These are phyloP conservation scores for Myriosclerotinia curreyana DNA, from an alignment of 2,329 filamentous ascomycete species.

Conservation along the genomic window DNA sequence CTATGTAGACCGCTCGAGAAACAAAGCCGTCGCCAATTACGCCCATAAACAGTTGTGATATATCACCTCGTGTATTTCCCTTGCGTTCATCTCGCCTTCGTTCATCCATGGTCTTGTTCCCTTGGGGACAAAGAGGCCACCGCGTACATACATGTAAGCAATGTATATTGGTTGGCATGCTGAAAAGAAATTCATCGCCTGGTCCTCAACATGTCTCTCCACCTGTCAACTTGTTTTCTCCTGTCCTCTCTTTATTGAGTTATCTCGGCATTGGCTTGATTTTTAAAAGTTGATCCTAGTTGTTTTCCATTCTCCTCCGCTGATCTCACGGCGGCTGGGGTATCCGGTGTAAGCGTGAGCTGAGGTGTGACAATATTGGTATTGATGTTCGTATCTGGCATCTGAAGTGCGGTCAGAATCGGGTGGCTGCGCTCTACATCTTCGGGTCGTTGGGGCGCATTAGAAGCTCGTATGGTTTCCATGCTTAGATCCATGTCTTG, in stretches of 20 bases:
- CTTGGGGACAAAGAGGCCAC: background rate
- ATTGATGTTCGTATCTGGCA: slow-evolving; percentile 23
- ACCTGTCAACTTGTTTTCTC: slow-evolving; percentile 1
- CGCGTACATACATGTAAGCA: slow-evolving; percentile 2
- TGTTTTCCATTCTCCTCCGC: slow-evolving; percentile 34
- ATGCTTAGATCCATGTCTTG: slow-evolving; percentile 33
- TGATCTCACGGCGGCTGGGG: slow-evolving; percentile 27
- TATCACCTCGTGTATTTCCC: background rate
- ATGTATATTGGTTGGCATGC: slow-evolving; percentile 3
- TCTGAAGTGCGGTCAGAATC: background rate
- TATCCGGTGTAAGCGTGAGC: slow-evolving; percentile 36
- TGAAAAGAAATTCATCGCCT: slow-evolving; percentile 5
- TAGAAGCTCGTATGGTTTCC: slow-evolving; percentile 33
- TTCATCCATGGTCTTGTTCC: background rate
- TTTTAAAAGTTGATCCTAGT: slow-evolving; percentile 27
- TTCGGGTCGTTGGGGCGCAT: background rate
- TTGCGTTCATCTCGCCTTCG: background rate
- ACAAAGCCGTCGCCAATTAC: slow-evolving; percentile 10
- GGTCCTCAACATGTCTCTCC: background rate
- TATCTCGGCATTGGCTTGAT: slow-evolving; percentile 4
- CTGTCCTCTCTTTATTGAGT: background rate
- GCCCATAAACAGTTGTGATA: slow-evolving; percentile 15
- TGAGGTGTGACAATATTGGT: slow-evolving; percentile 31
- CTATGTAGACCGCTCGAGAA: background rate
- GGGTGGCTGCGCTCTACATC: background rate